Base-by-base conservation (phyloP, 192 early-diverging fungal species). In the Geranomyces variabilis region DNA sequence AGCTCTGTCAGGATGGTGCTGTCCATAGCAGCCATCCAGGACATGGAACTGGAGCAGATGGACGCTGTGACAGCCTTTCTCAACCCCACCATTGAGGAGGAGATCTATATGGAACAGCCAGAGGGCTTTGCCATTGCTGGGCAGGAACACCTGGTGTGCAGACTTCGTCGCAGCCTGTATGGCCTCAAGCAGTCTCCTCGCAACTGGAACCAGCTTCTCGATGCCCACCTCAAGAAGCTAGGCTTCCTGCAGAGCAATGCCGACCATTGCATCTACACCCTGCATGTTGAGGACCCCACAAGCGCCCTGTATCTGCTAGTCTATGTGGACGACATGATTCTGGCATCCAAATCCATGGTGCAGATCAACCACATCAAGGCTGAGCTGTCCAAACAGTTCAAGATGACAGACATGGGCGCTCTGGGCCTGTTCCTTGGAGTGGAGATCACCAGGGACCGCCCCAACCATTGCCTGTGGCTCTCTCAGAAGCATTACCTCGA, bases 31-130 rank as follows among this genome's bases (percentile, higher is more conserved):
- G 19, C 34, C 4, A 30, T 24, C 2, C 9, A 26, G 26, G 5
- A 36, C 34, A 19, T 33, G 17, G 59, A 61, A 8, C 36, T 67
- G 45, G 24, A 64, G 47, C 70, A 72, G 45, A 65, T 72, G 70
- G 75, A 76, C 48, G 48, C 56, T 12, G 17, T 28, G 0, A 65
- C 63, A 4, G 75, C 75, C 13, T 77, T 70, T 36, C 64, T 77
- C 24, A 77, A 77, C 30, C 69, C 68, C 15, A 29, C 8, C 33
- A 24, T 77, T 26, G 41, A 70, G 21, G 70, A 69, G 49, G 51
- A 66, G 21, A 68, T 77, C 33, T 75, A 66, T 24, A 77, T 77
- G 75, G 49, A 57, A 28, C 73, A 51, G 33, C 63, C 75, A 5
- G 75, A 76, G 28, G 73, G 36, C 5, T 41, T n/a, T n/a, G 41